Base-by-base conservation (phyloP, 805 yeast genomes). In the Cyberlindnera amylophila region DNA sequence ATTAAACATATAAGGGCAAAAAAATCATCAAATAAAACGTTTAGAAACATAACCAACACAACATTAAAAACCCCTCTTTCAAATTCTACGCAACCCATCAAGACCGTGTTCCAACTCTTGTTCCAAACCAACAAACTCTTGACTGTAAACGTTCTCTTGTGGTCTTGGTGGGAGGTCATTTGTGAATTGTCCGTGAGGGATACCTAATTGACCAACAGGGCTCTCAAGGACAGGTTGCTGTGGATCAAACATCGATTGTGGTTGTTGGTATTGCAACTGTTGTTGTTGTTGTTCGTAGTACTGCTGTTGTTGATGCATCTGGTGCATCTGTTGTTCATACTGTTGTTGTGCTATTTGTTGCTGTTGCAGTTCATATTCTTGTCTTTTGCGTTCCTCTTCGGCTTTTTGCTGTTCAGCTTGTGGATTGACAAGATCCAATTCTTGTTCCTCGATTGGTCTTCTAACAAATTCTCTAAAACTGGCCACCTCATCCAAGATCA, bases 391-490 rank as follows among this genome's bases (percentile, higher is more conserved):
- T 18, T 43, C 53, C 33, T 58, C 63, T 29, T 55, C 54, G 12
- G 39, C 54, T 12, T 39, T 45, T 37, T 50, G 46, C 6, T 32
- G 30, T 14, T 47, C 46, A 15, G 44, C 49, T 63, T 51, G 49
- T 33, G 65, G 63, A 34, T 64, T 61, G 2, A 63, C 55, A 10
- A 67, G 53, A 28, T 64, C 66, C 38, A 58, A 18, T 38, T 72
- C 72, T 46, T 75, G 76, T 42, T 74, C 83, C 38, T 77, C 76
- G 26, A 82, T 68, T 5, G 95, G 95, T 59, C 74, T 78, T 56
- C 96, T 74, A 4, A 88, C 96, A 66, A 81, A 82, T 32, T 78
- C 86, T 54, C 96, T 75, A 61, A 89, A 88, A 23, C 75, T 69
- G 36, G 72, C 72, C 2, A 90, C 96, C 60, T 90, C 96, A 27